Evolutionary conservation across 164 flowering plant genomes (phyloP), one percentile per base, ranked within the genome.

Genomic region (Piper betle): DNA sequence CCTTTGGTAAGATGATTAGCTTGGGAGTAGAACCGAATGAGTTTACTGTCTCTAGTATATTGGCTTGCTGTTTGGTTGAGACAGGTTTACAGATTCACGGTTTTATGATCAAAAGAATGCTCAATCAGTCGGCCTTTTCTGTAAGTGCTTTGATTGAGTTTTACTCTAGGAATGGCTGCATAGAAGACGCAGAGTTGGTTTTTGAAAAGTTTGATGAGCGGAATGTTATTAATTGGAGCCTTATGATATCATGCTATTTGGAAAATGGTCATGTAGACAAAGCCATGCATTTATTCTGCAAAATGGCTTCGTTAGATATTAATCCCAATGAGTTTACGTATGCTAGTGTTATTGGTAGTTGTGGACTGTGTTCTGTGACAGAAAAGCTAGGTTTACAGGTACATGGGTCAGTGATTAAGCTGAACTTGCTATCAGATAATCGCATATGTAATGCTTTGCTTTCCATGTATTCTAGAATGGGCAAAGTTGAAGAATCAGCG

Each of bases 391-490:
- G 68, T n/a, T 39, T 37, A 40, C 72, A 64, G 33, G 37, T 69
- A 16, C 72, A 69, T 46, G 60, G 64, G 16, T 64, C 39, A 11
- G 39, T 60, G 18, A 60, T 64, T 39, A 69, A 69, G 63, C 39
- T 53, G 54, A 59, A 64, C 19, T 59, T 69, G 42, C 57, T 25
- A 20, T 54, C 60, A 19, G 60, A 58, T 48, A 42, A 54, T 38
- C 66, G 39, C 25, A 48, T 69, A 33, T 43, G 48, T 43, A 69
- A 69, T 64, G 59, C 72, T 53, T 55, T 69, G 55, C 50, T 69
- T 19, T 64, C 64, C 57, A 69, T 69, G 72, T 69, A 69, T 64
- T 67, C 68, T 17, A 69, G 66, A 64, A 63, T n/a, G n/a, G 50
- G 62, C 38, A 64, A 42, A 37, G 50, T 69, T 18, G 60, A 46